phyloP scores from a whole-genome alignment of 768 basidiomycete species.

The Suillus variegatus region DNA sequence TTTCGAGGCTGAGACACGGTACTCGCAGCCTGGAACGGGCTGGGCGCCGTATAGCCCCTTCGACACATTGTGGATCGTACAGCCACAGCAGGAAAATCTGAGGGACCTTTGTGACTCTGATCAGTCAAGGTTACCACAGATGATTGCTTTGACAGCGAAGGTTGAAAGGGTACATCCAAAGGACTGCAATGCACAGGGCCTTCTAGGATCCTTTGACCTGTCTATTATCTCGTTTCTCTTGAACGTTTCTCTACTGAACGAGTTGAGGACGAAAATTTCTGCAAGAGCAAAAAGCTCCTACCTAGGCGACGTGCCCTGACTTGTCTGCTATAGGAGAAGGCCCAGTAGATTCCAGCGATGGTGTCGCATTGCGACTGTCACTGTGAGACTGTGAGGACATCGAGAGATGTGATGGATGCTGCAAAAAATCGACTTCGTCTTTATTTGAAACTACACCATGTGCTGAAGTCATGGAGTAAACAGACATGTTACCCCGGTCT shows the following conservation, averaged over 20 bases:
- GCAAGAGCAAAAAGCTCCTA: not conserved
- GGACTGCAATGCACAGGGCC: slow-evolving; percentile 13
- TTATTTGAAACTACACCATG: slow-evolving; percentile 45
- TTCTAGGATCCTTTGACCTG: not conserved
- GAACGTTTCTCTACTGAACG: not conserved
- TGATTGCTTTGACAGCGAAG: slow-evolving; percentile 24
- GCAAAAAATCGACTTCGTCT: slow-evolving; percentile 34
- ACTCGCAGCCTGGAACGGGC: slow-evolving; percentile 29
- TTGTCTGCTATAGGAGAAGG: slow-evolving; percentile 9
- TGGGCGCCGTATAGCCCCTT: slow-evolving; percentile 51
- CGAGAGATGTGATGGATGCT: slow-evolving; percentile 57
- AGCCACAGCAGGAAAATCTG: slow-evolving; percentile 27
- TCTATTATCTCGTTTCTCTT: not conserved
- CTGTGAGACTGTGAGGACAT: slow-evolving; percentile 55
- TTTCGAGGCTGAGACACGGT: slow-evolving; percentile 30
- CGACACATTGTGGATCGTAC: slow-evolving; percentile 45
- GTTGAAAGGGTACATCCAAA: slow-evolving; percentile 25
- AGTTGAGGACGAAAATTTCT: not conserved
- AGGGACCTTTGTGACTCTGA: slow-evolving; percentile 32
- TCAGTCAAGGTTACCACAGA: slow-evolving; percentile 36
- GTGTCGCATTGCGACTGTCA: slow-evolving; percentile 3
- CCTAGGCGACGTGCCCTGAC: slow-evolving; percentile 11
- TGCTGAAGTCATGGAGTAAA: slow-evolving; percentile 52
- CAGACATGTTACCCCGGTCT: slow-evolving; percentile 54
- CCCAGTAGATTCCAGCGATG: slow-evolving; percentile 4